Evolutionary conservation across 768 basidiomycete genomes (phyloP).

Genomic region (Macrolepiota dolichaula): DNA sequence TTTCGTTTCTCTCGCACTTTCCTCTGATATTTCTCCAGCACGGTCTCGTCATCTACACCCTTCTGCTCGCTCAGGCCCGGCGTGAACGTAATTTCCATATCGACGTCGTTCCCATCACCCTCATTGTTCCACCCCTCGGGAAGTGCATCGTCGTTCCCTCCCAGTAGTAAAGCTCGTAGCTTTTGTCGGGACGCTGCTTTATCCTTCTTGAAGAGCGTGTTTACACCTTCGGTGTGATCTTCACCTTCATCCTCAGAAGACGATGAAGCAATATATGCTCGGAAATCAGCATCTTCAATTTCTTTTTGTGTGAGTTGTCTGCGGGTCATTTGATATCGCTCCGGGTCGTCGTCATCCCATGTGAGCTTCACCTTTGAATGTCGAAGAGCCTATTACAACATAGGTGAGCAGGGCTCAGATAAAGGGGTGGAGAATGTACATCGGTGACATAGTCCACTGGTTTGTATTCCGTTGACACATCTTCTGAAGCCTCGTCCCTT

Average conservation of each 20-base stretch:
- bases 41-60: slow-evolving; percentile 71
- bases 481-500: slow-evolving; percentile 79
- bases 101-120: slow-evolving; percentile 50
- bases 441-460: slow-evolving; percentile 90
- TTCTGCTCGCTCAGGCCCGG: slow-evolving; percentile 69
- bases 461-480: slow-evolving; percentile 57
- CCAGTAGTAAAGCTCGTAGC: slow-evolving; percentile 74
- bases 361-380: slow-evolving; percentile 98
- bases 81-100: slow-evolving; percentile 95
- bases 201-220: slow-evolving; percentile 24
- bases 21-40: slow-evolving; percentile 83
- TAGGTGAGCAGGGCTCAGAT: not conserved
- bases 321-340: slow-evolving; percentile 76
- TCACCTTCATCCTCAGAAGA: slow-evolving; percentile 62
- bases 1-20: slow-evolving; percentile 89
- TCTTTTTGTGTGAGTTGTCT: slow-evolving; percentile 78
- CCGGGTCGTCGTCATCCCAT: slow-evolving; percentile 97
- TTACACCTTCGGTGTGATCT: slow-evolving; percentile 27
- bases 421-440: slow-evolving; percentile 41
- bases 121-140: slow-evolving; percentile 82
- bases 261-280: slow-evolving; percentile 69
- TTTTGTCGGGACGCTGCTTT: slow-evolving; percentile 56
- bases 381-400: slow-evolving; percentile 69
- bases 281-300: slow-evolving; percentile 90
- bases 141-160: slow-evolving; percentile 58